Percentiles rank a stretch among this genome's conserved stretches.
These are phyloP conservation scores for Moringa oleifera DNA, from an alignment of 345 rosid species.

Conservation along the genomic window DNA sequence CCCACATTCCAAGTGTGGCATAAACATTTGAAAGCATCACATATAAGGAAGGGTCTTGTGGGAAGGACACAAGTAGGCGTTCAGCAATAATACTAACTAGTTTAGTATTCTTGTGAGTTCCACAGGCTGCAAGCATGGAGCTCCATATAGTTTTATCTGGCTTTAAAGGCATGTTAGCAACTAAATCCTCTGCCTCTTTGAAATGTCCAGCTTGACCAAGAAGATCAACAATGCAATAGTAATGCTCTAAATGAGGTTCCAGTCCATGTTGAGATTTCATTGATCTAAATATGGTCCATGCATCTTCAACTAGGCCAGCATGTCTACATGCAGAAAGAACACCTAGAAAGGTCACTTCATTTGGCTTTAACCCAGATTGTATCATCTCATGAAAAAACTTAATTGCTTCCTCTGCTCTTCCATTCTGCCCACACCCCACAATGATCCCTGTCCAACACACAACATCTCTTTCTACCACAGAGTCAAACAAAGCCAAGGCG, in stretches of 20 bases:
- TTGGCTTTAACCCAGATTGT: slow-evolving; percentile 45
- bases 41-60: slow-evolving; percentile 51
- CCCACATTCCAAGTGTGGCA: slow-evolving; percentile 65
- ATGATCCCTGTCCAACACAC: slow-evolving; percentile 73
- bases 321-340: slow-evolving; percentile 72
- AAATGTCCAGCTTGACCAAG: slow-evolving; percentile 63
- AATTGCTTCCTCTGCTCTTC: slow-evolving; percentile 50
- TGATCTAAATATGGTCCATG: slow-evolving; percentile 35
- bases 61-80: slow-evolving; percentile 30
- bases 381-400: slow-evolving; percentile 47
- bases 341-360: slow-evolving; percentile 64
- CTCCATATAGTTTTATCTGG: slow-evolving; percentile 68
- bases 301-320: slow-evolving; percentile 56
- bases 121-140: slow-evolving; percentile 62
- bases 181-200: slow-evolving; percentile 41
- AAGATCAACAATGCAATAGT: slow-evolving; percentile 64
- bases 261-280: slow-evolving; percentile 48
- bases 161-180: slow-evolving; percentile 50
- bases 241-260: slow-evolving; percentile 59
- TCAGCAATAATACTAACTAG: slow-evolving; percentile 36
- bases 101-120: slow-evolving; percentile 42
- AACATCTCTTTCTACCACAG: slow-evolving; percentile 39
- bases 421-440: slow-evolving; percentile 72
- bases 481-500: slow-evolving; percentile 40
- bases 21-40: slow-evolving; percentile 64